Evolutionary conservation across 352 stramenopile species (phyloP), one percentile per base, ranked within the genome.

Genomic region (Phytophthora vignae): DNA sequence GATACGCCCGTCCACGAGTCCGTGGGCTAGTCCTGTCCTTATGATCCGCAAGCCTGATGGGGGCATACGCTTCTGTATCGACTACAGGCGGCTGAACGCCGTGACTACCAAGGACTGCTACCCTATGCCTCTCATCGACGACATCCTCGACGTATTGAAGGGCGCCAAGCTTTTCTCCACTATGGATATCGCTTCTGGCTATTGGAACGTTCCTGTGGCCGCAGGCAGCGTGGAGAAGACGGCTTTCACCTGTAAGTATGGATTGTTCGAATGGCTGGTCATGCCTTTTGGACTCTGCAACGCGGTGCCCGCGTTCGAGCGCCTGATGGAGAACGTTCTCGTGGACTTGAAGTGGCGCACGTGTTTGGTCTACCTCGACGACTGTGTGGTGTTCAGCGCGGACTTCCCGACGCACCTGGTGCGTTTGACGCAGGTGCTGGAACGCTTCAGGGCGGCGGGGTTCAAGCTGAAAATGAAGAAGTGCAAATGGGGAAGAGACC

Each of bases 1-100:
- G 3, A 58, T 66, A 15, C 59, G 33, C 3, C 60, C 48, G 2
- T 67, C 60, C 2, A 29, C 5, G 2, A 67, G 60, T n/a, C 49
- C 60, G 6, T 67, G 22, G 60, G 36, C 60, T 2, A 67, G 60
- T n/a, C 49, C 42, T 2, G 58, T 48, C 4, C 11, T 65, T 0
- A 65, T 65, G 42, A 50, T 50, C 9, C 42, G 42, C 14, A 50
- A 50, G 9, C 42, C 42, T 4, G 42, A 50, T 50, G 64, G 48
- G 15, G 64, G 64, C 2, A 60, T 71, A n/a, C 64, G 48, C 0
- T 65, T 71, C 14, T 66, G 64, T 19, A 71, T 71, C 31, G 64
- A 71, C 27, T 71, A 71, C 11, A 15, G 55, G 0, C 9, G 17
- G 5, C 17, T 71, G 17, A 71, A 71, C n/a, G 21, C 64, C 0